Evolutionary conservation across 2,329 filamentous ascomycete genomes (phyloP).

Genomic region (Herpotrichia juniperi): DNA sequence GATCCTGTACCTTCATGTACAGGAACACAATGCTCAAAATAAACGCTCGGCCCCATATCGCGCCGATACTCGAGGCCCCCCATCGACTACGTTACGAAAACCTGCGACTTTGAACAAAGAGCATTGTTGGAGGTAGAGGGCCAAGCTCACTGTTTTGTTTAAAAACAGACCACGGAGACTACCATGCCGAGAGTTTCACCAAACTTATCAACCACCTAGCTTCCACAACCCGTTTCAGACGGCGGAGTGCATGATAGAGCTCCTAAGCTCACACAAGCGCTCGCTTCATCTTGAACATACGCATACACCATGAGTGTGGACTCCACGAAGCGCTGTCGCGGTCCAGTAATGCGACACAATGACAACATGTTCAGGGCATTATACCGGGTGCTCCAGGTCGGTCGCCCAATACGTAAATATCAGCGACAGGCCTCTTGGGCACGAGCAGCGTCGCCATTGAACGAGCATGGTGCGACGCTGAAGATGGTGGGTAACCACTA

Average conservation of each 20-base stretch:
- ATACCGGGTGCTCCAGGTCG: neutral
- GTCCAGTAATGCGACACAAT: neutral
- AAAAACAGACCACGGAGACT: neutral
- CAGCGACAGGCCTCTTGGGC: neutral
- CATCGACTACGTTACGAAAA: neutral
- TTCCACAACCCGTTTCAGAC: conserved; percentile 1
- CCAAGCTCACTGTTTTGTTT: neutral
- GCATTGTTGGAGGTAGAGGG: neutral
- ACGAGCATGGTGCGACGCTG: neutral
- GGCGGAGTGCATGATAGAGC: neutral
- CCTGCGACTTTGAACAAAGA: neutral
- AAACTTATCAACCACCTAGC: conserved; percentile 1
- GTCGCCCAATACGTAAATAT: neutral
- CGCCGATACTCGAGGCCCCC: neutral
- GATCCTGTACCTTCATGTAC: neutral
- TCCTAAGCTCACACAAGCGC: neutral
- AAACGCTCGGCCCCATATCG: neutral
- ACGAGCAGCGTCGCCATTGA: neutral
- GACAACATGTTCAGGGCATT: neutral
- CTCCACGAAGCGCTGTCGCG: conserved; percentile 1
- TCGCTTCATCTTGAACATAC: neutral
- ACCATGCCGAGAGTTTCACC: neutral
- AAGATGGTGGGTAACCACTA: neutral
- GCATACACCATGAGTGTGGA: neutral
- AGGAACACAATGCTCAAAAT: neutral